Evolutionary conservation across 306 rosid genomes (phyloP), one percentile per base, ranked within the genome.

Genomic region (Pachyrhizus erosus): DNA sequence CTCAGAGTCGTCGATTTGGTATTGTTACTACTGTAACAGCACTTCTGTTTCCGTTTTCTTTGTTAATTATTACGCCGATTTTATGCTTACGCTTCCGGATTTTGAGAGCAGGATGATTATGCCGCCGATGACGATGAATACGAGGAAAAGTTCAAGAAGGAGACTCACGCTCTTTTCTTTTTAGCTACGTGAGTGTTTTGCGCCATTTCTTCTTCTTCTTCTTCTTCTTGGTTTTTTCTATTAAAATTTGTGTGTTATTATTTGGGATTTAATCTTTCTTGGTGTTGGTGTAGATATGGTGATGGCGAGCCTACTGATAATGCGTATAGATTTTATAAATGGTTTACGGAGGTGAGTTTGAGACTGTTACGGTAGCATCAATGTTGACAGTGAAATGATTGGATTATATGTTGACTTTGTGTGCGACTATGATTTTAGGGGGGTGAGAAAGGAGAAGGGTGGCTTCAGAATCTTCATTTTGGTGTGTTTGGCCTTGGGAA

Each of bases 251-350:
- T 46, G 42, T 37, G 42, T 7, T 61, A 1, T 27, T 62, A 24
- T 52, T 55, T 62, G 21, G 80, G 9, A 27, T 71, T 70, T 61
- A 77, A 67, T 81, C 52, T 61, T 43, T 76, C 75, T 84, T 75
- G 72, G 42, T 78, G 40, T 79, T 54, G 64, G 54, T 88, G 83
- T 87, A 96, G 99, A 89, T 96, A 96, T 83, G 99, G 99, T 78
- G 99, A 96, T 83, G 99, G 99, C 15, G 99, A 96, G 85, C 99
- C 99, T 60, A 96, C 99, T 0, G 99, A 96, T 77, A 96, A 96
- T 75, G 98, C 99, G 1, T 97, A 98, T 0, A 90, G 92, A 71
- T 96, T 96, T 83, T 96, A 90, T 80, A 96, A 94, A 89, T 96
- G 99, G 98, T 91, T 96, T 82, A 57, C 88, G 0, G 99, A 96